Evolutionary conservation across 1,284 basidiomycete species (phyloP), one percentile per base, ranked within the genome.

Genomic region (Takashimella tepidaria): DNA sequence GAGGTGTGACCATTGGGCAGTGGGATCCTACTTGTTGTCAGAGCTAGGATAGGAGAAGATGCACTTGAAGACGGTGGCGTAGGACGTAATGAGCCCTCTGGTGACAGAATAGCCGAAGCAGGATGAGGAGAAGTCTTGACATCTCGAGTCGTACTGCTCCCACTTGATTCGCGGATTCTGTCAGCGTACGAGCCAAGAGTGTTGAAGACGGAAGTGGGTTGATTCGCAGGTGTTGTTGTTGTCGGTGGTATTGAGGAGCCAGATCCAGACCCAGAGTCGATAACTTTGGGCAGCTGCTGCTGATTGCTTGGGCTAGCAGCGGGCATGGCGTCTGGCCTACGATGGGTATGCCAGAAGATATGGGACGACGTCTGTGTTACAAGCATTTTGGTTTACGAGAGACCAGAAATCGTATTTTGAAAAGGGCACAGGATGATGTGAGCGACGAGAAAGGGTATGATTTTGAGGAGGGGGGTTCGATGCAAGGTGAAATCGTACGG

Each of bases 181-280:
- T 72, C 72, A 54, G 72, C 72, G 49, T 72, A 74, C 2, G 72
- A 74, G 41, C 70, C 72, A 5, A 73, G 66, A 11, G 70, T 68
- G 48, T 70, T 66, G 61, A 74, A 74, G 11, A 71, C 70, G 27
- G 69, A 69, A 26, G 62, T 59, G 24, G 58, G 31, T 16, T 8
- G 10, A 16, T 8, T 16, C 31, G 31, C 31, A 37, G 31, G 10
- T 8, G 31, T 37, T 37, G 31, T 37, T n/a, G n/a, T 16, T 16
- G 31, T 16, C 8, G 31, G 10, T 8, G 31, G 8, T 37, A 16
- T 37, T 8, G 10, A 8, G 31, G 31, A 37, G 10, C 31, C 31
- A 16, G 31, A 37, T n/a, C n/a, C n/a, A n/a, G n/a, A n/a, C n/a
- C n/a, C n/a, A n/a, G n/a, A n/a, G n/a, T n/a, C n/a, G n/a, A n/a